Evolutionary conservation across 805 yeast genomes (phyloP).

Genomic region (Yarrowia divulgata): DNA sequence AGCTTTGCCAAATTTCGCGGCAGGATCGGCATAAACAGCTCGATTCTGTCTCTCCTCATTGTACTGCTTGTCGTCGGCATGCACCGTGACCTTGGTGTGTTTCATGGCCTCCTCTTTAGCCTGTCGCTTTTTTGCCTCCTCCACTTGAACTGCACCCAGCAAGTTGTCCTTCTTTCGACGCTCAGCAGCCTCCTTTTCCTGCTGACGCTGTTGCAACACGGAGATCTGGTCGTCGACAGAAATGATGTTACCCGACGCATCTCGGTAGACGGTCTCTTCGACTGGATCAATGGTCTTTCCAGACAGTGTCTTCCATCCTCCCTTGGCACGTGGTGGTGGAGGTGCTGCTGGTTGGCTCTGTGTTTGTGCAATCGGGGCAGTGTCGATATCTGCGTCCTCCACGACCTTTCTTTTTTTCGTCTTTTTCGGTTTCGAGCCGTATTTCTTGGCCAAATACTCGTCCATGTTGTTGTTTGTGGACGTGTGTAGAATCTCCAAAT

Average conservation of each 20-base stretch:
- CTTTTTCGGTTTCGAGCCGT: slow-evolving; percentile 35
- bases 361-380: background rate
- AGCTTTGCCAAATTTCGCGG: slow-evolving; percentile 25
- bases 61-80: slow-evolving; percentile 13
- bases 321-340: background rate
- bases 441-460: slow-evolving; percentile 35
- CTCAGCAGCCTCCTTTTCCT: slow-evolving; percentile 16
- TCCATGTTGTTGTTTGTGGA: slow-evolving; percentile 3
- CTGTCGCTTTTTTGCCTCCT: slow-evolving; percentile 3
- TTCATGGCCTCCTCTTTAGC: slow-evolving; percentile 25
- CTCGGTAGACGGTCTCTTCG: slow-evolving; percentile 29
- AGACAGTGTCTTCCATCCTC: slow-evolving; percentile 31
- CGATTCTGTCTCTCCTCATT: slow-evolving; percentile 26
- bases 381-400: background rate
- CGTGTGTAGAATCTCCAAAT: background rate
- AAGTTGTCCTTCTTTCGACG: slow-evolving; percentile 17
- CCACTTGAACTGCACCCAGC: slow-evolving; percentile 19
- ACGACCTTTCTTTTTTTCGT: slow-evolving; percentile 12
- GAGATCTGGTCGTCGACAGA: slow-evolving; percentile 25
- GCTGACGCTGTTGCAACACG: slow-evolving; percentile 14
- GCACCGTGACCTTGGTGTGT: background rate
- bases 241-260: slow-evolving; percentile 25
- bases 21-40: slow-evolving; percentile 28
- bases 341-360: background rate
- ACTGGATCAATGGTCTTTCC: slow-evolving; percentile 22